phyloP scores from a whole-genome alignment of 2,329 filamentous ascomycete genomes.

The Rhynchosporium agropyri region DNA sequence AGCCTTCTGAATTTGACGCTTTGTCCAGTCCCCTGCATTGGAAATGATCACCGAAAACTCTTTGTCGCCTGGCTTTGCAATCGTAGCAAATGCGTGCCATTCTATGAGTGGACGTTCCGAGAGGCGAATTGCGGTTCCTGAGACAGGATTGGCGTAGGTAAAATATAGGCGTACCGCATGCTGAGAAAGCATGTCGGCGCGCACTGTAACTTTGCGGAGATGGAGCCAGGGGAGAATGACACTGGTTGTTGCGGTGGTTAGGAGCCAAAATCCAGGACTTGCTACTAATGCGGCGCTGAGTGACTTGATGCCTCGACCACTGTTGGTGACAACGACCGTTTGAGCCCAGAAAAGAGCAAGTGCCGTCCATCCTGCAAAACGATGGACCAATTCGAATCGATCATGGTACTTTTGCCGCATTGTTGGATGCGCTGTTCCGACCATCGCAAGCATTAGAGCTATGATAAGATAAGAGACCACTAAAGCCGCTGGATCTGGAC shows the following conservation, averaged over 20 bases:
- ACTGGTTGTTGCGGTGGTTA: conserved; percentile 63
- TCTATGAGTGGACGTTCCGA: conserved; percentile 66
- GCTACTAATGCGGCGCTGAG: conserved; percentile 45
- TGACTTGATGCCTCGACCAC: conserved; percentile 42
- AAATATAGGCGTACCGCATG: conserved; percentile 76
- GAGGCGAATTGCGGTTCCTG: conserved; percentile 60
- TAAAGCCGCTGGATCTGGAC: conserved; percentile 43
- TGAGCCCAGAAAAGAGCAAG: conserved; percentile 68
- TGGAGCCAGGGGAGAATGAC: conserved; percentile 74
- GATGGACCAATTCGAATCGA: conserved; percentile 70
- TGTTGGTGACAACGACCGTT: conserved; percentile 56
- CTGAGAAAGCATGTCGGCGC: conserved; percentile 66
- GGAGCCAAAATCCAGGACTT: conserved; percentile 66
- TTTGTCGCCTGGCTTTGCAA: conserved; percentile 58
- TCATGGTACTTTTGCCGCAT: conserved; percentile 68
- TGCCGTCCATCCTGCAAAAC: conserved; percentile 72
- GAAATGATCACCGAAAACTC: conserved; percentile 72
- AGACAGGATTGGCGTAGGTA: conserved; percentile 60
- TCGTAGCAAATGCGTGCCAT: conserved; percentile 77
- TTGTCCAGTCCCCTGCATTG: conserved; percentile 76
- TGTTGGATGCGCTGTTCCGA: conserved; percentile 63
- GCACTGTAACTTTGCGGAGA: conserved; percentile 68
- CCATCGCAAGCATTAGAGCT: conserved; percentile 59
- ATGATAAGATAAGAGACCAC: conserved; percentile 61
- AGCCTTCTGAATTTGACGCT: conserved; percentile 60